These are phyloP conservation scores for Decorospora gaudefroyi DNA, from an alignment of 2,329 filamentous ascomycete species.

Conservation along the genomic window DNA sequence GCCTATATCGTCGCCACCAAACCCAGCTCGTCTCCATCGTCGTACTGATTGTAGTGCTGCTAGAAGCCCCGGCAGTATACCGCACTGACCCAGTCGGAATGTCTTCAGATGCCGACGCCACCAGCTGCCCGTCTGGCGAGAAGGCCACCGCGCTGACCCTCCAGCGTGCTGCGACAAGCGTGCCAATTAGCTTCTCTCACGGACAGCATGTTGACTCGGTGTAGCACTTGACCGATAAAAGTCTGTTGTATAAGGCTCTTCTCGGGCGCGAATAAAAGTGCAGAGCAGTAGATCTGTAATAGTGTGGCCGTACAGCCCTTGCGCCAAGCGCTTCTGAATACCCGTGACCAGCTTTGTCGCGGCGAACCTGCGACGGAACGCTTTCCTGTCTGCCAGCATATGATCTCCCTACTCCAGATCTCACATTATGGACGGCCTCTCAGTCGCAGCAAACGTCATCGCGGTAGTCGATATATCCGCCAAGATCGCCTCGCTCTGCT, in stretches of 20 bases:
- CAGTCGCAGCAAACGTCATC: constrained; percentile 45
- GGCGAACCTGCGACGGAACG: no score
- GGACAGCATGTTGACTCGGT: constrained; percentile 13
- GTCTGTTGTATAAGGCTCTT: constrained; percentile 19
- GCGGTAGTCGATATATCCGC: constrained; percentile 48
- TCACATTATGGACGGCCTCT: constrained; percentile 42
- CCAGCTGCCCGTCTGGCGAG: no score
- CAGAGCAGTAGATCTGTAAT: constrained; percentile 48
- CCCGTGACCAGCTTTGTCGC: no score
- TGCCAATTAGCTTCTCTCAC: constrained; percentile 18
- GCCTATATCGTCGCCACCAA: no score
- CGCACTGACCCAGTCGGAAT: no score
- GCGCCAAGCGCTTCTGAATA: no score
- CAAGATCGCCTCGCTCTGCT: constrained; percentile 45
- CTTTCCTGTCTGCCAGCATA: no score
- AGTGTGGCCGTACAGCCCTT: constrained; percentile 38
- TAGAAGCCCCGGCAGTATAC: no score
- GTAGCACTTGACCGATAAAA: constrained; percentile 13
- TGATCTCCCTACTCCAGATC: no score
- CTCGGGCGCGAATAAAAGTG: constrained; percentile 45
- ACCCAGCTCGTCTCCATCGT: no score
- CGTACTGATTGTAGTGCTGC: no score
- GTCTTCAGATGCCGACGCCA: no score
- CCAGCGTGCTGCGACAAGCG: constrained; percentile 3
- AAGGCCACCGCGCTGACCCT: constrained; percentile 2